phyloP scores from a whole-genome alignment of 2,329 filamentous ascomycete genomes.

The Cercospora beticola region DNA sequence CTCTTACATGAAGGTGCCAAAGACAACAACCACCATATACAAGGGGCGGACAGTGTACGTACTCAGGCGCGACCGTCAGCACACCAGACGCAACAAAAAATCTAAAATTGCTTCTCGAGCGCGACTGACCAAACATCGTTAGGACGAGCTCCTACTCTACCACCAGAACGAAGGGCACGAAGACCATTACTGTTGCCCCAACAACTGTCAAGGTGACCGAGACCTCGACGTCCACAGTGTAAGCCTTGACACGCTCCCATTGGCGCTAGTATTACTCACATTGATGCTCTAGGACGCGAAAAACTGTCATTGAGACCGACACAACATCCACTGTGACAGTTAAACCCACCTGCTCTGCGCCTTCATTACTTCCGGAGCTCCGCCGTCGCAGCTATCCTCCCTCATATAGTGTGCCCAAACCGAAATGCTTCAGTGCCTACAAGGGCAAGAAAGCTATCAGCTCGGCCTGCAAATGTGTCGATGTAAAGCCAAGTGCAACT shows the following conservation, averaged over 20 bases:
- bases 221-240: not conserved
- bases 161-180: not conserved
- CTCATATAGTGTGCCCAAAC: not conserved
- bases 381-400: not conserved
- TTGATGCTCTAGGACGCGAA: not conserved
- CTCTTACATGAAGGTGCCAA: conserved; percentile 9
- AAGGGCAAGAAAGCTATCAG: not conserved
- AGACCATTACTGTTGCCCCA: not conserved
- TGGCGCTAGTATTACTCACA: not conserved
- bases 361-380: not conserved
- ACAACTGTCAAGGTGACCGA: not conserved
- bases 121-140: not conserved
- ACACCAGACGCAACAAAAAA: not conserved
- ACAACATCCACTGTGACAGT: not conserved
- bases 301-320: not conserved
- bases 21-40: not conserved
- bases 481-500: not conserved
- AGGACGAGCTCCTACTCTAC: not conserved
- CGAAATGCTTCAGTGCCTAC: not conserved
- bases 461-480: conserved; percentile 6
- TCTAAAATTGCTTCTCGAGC: not conserved
- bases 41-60: not conserved
- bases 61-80: not conserved
- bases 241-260: not conserved
- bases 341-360: not conserved